Percentiles rank a stretch among this genome's conserved stretches.
These are phyloP conservation scores for Grosmannia penicillata DNA, from an alignment of 2,329 filamentous ascomycete genomes.

Conservation along the genomic window DNA sequence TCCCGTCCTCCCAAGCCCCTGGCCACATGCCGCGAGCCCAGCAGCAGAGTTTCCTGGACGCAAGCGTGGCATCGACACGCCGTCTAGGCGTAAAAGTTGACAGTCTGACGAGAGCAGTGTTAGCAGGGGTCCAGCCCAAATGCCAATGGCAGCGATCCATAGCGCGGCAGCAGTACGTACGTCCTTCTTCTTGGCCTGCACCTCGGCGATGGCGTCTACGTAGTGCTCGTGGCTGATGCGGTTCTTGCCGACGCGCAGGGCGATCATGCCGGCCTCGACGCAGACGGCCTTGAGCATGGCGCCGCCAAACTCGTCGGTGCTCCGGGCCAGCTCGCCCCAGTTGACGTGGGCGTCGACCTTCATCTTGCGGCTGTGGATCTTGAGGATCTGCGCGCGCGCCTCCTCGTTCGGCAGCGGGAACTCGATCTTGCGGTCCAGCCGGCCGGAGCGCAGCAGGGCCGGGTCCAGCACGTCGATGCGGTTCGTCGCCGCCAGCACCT, in stretches of 20 bases:
- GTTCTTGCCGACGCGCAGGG: conserved; percentile 79
- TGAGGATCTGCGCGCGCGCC: conserved; percentile 88
- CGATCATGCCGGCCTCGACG: conserved; percentile 98
- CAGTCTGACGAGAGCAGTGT: conserved; percentile 25
- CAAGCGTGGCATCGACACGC: background rate
- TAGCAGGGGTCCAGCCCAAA: background rate
- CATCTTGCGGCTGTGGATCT: conserved; percentile 98
- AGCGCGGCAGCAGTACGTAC: conserved; percentile 24
- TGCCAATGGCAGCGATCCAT: conserved; percentile 7
- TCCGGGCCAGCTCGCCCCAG: conserved; percentile 86
- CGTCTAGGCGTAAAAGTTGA: conserved; percentile 42
- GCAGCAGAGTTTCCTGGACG: too few species aligned
- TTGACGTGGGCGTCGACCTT: conserved; percentile 85
- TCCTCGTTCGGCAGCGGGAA: conserved; percentile 98
- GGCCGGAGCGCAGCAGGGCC: conserved; percentile 77
- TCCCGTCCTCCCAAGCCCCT: too few species aligned
- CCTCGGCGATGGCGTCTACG: conserved; percentile 93
- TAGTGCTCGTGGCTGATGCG: conserved; percentile 98
- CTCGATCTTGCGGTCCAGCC: conserved; percentile 93
- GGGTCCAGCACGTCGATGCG: conserved; percentile 88
- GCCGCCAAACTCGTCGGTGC: conserved; percentile 96
- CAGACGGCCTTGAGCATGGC: conserved; percentile 97
- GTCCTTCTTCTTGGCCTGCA: conserved; percentile 92
- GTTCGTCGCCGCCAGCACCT: conserved; percentile 90
- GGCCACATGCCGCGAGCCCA: too few species aligned